Conservation (phyloP, 1,284 basidiomycete species). For the Xerocomus tenax region DNA sequence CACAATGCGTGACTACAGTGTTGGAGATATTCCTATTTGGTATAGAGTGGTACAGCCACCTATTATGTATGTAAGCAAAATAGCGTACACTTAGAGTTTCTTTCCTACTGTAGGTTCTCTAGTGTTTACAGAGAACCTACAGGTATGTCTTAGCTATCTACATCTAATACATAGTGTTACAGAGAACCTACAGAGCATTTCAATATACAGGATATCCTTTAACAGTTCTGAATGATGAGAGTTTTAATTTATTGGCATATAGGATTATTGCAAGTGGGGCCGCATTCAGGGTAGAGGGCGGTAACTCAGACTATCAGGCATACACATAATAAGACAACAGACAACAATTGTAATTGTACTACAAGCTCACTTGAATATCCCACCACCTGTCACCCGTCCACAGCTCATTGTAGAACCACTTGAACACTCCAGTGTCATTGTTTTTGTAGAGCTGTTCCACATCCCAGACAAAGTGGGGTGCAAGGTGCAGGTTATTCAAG, state of each 20-base stretch:
- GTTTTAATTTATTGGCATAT: not conserved
- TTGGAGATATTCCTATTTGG: no score
- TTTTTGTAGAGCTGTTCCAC: conserved; percentile 14
- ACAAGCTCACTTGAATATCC: conserved; percentile 25
- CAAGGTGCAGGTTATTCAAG: no score
- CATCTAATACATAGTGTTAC: no score
- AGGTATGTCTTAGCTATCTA: no score
- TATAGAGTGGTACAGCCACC: no score
- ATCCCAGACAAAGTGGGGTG: conserved; percentile 1
- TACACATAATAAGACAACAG: not conserved
- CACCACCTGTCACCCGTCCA: conserved; percentile 27
- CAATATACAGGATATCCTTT: not conserved
- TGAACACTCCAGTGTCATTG: conserved; percentile 16
- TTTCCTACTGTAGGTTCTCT: no score
- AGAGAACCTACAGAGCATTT: no score
- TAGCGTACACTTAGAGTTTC: no score
- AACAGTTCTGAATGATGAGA: not conserved
- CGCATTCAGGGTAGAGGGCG: not conserved
- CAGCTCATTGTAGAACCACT: conserved; percentile 25
- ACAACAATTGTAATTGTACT: not conserved
- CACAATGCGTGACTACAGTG: not conserved
- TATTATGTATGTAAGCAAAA: no score
- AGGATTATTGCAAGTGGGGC: not conserved
- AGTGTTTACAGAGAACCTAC: no score
- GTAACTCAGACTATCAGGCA: conserved; percentile 5